phyloP scores from a whole-genome alignment of 345 rosid species.

The Bretschneidera sinensis region DNA sequence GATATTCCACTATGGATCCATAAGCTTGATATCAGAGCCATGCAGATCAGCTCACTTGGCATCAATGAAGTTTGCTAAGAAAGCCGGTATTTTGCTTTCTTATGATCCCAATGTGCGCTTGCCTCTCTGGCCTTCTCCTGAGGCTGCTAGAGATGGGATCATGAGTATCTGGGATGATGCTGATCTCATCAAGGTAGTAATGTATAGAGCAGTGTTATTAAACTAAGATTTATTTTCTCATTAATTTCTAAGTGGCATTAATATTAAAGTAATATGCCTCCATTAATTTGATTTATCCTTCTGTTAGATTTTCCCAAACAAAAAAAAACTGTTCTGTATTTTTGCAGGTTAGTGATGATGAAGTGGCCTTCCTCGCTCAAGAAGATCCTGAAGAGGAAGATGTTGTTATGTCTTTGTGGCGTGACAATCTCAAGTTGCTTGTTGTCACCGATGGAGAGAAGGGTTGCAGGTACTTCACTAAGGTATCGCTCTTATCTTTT shows the following conservation, averaged over 20 bases:
- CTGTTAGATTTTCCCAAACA: too few relatives aligned
- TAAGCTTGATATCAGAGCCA: constrained; percentile 65
- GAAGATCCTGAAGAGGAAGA: constrained; percentile 55
- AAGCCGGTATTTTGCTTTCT: constrained; percentile 50
- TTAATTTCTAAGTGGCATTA: too few relatives aligned
- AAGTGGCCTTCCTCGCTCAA: constrained; percentile 45
- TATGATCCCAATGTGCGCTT: constrained; percentile 65
- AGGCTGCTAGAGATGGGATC: constrained; percentile 42
- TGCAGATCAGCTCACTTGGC: constrained; percentile 66
- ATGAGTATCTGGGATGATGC: too few relatives aligned
- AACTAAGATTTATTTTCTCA: too few relatives aligned
- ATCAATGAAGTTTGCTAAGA: constrained; percentile 63
- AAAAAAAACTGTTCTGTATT: too few relatives aligned
- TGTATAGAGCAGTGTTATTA: too few relatives aligned
- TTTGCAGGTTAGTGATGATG: constrained; percentile 62
- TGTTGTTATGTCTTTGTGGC: constrained; percentile 45
- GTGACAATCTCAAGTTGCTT: constrained; percentile 53
- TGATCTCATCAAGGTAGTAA: too few relatives aligned
- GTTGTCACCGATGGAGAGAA: constrained; percentile 63
- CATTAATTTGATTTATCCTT: too few relatives aligned
- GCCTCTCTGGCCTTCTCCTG: constrained; percentile 62
- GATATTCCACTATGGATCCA: constrained; percentile 73
- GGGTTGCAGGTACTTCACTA: constrained; percentile 62
- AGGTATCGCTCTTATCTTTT: too few relatives aligned
- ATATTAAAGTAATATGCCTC: too few relatives aligned